phyloP scores from a whole-genome alignment of 2,329 filamentous ascomycete species.

The Diaporthe vaccinii region DNA sequence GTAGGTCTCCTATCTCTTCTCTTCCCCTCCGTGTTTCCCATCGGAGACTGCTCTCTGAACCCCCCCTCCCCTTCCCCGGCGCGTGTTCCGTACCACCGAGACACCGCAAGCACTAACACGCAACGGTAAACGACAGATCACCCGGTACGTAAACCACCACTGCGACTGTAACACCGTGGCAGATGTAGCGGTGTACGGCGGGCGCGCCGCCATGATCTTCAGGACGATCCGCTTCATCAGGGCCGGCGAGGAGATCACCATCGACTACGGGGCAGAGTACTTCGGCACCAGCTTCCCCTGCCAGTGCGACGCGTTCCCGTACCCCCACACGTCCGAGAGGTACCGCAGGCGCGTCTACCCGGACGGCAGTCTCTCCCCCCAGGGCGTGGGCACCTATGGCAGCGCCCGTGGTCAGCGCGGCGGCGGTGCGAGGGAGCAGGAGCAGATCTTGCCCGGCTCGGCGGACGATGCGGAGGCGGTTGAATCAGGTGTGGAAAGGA shows the following conservation, averaged over 20 bases:
- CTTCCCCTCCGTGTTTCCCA: not conserved
- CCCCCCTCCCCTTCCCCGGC: too few relatives aligned
- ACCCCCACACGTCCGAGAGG: slow-evolving; percentile 12
- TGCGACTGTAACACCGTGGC: slow-evolving; percentile 16
- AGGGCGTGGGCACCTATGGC: not conserved
- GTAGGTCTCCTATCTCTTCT: not conserved
- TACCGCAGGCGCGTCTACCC: not conserved
- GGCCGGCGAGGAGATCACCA: slow-evolving; percentile 5
- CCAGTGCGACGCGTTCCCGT: not conserved
- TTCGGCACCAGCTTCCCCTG: not conserved
- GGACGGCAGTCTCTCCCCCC: not conserved
- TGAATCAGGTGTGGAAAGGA: not conserved
- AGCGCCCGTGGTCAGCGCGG: not conserved
- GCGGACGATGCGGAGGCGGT: not conserved
- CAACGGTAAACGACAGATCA: not conserved
- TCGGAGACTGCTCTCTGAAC: too few relatives aligned
- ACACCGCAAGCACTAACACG: not conserved
- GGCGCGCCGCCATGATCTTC: slow-evolving; percentile 15
- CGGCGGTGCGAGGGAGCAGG: too few relatives aligned
- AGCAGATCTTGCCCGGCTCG: not conserved
- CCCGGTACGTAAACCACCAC: slow-evolving; percentile 30
- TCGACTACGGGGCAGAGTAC: slow-evolving; percentile 22
- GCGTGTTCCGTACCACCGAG: too few relatives aligned
- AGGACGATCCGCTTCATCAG: slow-evolving; percentile 19
- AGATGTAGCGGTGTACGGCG: slow-evolving; percentile 7